phyloP scores from a whole-genome alignment of 306 rosid genomes.

The Quercus glauca region DNA sequence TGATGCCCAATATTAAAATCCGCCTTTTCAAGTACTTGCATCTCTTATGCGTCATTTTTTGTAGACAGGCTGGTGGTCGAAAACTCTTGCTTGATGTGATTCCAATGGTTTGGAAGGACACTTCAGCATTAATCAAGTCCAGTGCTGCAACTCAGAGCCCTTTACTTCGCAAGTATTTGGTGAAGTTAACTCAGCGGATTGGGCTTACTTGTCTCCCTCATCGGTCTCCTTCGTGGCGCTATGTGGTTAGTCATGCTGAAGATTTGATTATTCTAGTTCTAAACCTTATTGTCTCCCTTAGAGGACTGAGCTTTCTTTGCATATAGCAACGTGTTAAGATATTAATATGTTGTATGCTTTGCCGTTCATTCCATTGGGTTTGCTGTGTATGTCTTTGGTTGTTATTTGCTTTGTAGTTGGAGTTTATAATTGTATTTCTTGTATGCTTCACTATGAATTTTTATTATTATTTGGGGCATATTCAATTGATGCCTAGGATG shows the following conservation, averaged over 20 bases:
- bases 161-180: constrained; percentile 80
- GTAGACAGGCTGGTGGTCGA: constrained; percentile 78
- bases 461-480: too few relatives aligned
- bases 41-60: constrained; percentile 34
- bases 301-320: neutral
- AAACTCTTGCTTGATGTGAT: constrained; percentile 66
- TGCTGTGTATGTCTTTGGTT: too few relatives aligned
- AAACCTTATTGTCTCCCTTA: neutral
- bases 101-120: constrained; percentile 80
- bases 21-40: constrained; percentile 23
- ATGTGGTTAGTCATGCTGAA: constrained; percentile 56
- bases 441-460: too few relatives aligned
- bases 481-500: too few relatives aligned
- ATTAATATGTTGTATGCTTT: neutral
- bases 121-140: constrained; percentile 65
- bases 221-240: constrained; percentile 79
- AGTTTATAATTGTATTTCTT: too few relatives aligned
- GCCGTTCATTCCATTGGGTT: neutral
- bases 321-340: constrained; percentile 10
- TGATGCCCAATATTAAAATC: neutral
- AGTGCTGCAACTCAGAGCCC: constrained; percentile 66
- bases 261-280: neutral
- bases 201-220: constrained; percentile 83
- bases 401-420: too few relatives aligned
- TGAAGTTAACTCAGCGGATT: constrained; percentile 85